These are phyloP conservation scores for Rhipidocladum racemiflorum DNA, from an alignment of 176 grass and related monocot genomes.

Conservation along the genomic window DNA sequence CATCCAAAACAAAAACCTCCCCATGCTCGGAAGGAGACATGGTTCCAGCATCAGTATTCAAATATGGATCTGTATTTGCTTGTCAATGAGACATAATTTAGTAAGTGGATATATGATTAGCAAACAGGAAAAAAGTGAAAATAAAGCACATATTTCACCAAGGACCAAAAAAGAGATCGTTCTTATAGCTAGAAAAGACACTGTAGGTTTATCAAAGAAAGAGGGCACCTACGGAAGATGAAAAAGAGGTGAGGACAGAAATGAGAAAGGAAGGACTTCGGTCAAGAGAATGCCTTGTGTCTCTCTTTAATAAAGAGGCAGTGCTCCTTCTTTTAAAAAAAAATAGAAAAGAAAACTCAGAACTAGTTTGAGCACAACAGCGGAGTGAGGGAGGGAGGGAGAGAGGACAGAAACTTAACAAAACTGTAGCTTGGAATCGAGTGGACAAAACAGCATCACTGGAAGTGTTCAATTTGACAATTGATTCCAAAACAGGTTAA, in stretches of 20 bases:
- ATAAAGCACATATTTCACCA: neutral
- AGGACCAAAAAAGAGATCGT: no score
- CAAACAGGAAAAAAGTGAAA: neutral
- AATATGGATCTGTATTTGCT: constrained; percentile 34
- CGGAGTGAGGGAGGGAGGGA: no score
- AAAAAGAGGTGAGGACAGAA: no score
- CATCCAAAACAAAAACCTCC: constrained; percentile 44
- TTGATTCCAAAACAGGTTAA: neutral
- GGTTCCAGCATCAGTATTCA: constrained; percentile 46
- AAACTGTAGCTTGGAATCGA: neutral
- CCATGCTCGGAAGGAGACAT: constrained; percentile 42
- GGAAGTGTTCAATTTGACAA: neutral
- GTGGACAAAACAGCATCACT: neutral
- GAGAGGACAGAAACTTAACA: neutral
- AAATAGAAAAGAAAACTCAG: neutral
- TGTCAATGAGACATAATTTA: neutral
- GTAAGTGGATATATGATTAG: neutral
- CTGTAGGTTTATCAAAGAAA: neutral
- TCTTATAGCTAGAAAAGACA: no score
- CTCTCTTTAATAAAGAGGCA: no score
- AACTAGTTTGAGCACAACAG: neutral
- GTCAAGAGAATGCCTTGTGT: neutral
- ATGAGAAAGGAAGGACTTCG: no score
- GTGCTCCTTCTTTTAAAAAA: no score
- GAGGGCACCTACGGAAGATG: no score